Evolutionary conservation across 148 eudicot species (phyloP), one percentile per base, ranked within the genome.

Genomic region (Persicaria tinctoria): DNA sequence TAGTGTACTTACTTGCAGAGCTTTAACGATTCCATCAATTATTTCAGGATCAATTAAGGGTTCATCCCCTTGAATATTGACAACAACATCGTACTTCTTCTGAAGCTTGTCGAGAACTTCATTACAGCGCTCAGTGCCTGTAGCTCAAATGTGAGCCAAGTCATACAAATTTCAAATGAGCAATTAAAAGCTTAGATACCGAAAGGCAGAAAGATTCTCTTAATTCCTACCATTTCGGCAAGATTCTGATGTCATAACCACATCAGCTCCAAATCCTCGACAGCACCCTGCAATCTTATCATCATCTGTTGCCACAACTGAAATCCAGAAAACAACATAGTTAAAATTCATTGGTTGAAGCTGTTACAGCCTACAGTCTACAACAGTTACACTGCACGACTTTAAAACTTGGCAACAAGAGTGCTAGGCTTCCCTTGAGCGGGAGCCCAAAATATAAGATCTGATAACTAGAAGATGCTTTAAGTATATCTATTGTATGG

Each of bases 281-380:
- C 97, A 96, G 77, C 97, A 92, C 49, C 87, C 89, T 53, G 97
- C 97, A 83, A 92, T 92, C 84, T 89, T 92, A 47, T 92, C 92
- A 86, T 96, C 97, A 84, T 95, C 99, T 20, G 97, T 95, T 48
- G 97, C 99, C 83, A 95, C 97, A 86, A 95, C 99, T 92, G 83
- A 75, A 85, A 47, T 10, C 50, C 60, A 74, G 18, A 18, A 78
- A 80, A 69, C 46, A 66, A 17, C 17, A 12, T 23, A 20, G 41
- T 44, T 66, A 17, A 66, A 12, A 5, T 38, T 1, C 38, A 8
- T 59, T 59, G 6, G 64, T 62, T 62, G 68, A 62, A 62, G 68
- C 68, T 62, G 64, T 32, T 32, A 62, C 45, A 62, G 69, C 41
- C 41, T 60, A 60, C 38, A 55, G 18, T 20, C 23, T 57, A 57